Percentiles rank a stretch among this genome's conserved stretches.
phyloP scores from a whole-genome alignment of 352 stramenopile genomes.

The Pelagophyceae sp. region DNA sequence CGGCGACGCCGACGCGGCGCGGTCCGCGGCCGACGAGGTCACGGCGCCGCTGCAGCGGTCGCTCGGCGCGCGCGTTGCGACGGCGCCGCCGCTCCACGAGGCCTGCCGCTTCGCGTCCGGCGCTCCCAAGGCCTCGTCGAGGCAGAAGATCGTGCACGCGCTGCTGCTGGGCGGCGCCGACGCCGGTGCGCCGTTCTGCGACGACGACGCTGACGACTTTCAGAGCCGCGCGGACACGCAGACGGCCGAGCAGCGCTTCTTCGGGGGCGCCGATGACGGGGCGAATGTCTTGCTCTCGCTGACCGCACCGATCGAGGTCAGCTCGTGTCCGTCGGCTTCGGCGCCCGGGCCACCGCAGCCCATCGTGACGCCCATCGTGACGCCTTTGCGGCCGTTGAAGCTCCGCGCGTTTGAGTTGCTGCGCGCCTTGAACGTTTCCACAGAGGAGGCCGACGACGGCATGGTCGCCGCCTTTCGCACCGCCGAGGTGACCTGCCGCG shows the following conservation, averaged over 20 bases:
- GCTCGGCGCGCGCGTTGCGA: background rate
- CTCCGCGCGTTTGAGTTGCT: background rate
- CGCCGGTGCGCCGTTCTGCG: too few species aligned
- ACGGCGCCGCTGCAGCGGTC: background rate
- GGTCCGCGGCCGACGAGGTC: background rate
- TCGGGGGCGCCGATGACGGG: background rate
- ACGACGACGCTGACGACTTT: too few species aligned
- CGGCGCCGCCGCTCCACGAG: background rate
- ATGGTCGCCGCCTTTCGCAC: background rate
- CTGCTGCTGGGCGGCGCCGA: background rate
- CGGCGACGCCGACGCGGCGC: background rate
- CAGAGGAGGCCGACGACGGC: background rate
- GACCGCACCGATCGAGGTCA: too few species aligned
- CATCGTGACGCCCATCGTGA: background rate
- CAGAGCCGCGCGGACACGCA: too few species aligned
- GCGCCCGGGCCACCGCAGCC: too few species aligned
- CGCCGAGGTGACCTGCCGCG: background rate
- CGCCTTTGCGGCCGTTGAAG: background rate
- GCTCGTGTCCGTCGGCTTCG: too few species aligned
- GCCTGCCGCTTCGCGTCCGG: background rate
- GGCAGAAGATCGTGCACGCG: background rate
- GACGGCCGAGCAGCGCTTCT: background rate
- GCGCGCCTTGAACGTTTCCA: background rate
- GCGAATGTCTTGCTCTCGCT: too few species aligned
- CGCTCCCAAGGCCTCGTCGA: too few species aligned